These are phyloP conservation scores for Blastomyces gilchristii DNA, from an alignment of 2,329 filamentous ascomycete species.

Conservation along the genomic window DNA sequence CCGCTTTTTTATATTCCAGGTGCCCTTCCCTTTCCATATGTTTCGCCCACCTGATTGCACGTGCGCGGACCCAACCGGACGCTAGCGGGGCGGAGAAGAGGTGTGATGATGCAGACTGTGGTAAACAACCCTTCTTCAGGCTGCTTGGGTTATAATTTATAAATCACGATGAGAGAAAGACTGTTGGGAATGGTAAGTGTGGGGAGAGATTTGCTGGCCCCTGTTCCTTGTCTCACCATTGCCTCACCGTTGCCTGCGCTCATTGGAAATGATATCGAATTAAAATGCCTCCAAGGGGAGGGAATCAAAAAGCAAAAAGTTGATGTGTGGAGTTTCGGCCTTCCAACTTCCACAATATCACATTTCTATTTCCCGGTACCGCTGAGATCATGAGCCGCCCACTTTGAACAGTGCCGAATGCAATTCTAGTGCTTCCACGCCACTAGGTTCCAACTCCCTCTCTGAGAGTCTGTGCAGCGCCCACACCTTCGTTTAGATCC, in stretches of 20 bases:
- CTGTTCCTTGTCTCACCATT: neutral
- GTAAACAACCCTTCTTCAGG: neutral
- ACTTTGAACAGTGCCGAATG: neutral
- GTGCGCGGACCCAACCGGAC: neutral
- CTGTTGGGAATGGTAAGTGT: neutral
- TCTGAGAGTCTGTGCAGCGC: neutral
- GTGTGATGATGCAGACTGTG: neutral
- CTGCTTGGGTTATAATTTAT: neutral
- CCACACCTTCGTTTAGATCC: neutral
- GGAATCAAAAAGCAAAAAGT: neutral
- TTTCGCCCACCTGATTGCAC: neutral
- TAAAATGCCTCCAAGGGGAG: too few relatives aligned
- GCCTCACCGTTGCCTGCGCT: neutral
- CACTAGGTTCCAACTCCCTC: neutral
- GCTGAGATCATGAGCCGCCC: too few relatives aligned
- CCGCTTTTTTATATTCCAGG: slow-evolving; percentile 6
- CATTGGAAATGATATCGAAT: neutral
- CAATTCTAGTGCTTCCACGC: neutral
- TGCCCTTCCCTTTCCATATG: neutral
- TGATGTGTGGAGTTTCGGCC: neutral
- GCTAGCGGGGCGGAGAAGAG: neutral
- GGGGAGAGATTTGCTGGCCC: neutral
- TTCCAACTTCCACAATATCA: neutral
- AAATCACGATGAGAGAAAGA: neutral
- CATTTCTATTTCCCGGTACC: neutral